phyloP scores from a whole-genome alignment of 768 basidiomycete species.

The Tubosaeta sp. region DNA sequence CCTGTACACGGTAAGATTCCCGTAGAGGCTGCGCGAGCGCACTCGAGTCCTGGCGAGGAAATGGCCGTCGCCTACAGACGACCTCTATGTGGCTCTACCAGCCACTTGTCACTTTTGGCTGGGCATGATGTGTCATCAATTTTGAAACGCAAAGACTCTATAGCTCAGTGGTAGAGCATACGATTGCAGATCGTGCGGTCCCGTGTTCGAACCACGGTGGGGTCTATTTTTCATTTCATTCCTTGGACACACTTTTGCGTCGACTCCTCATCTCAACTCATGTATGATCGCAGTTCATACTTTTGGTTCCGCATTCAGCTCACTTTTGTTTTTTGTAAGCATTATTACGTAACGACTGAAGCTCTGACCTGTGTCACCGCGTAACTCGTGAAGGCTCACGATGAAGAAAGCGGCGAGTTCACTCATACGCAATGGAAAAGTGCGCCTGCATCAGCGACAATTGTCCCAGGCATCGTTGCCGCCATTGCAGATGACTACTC shows the following conservation, averaged over 20 bases:
- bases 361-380: not conserved
- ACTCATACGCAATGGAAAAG: constrained; percentile 36
- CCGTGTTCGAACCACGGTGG: constrained; percentile 55
- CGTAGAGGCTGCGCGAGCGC: too few relatives aligned
- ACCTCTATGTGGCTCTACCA: too few relatives aligned
- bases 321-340: not conserved
- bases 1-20: too few relatives aligned
- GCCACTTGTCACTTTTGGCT: too few relatives aligned
- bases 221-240: constrained; percentile 19
- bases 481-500: constrained; percentile 67
- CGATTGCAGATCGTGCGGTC: constrained; percentile 57
- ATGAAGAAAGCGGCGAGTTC: constrained; percentile 41
- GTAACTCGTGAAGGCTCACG: constrained; percentile 3
- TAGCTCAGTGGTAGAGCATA: constrained; percentile 53
- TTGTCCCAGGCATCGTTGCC: constrained; percentile 27
- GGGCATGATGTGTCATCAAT: not conserved
- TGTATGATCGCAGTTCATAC: too few relatives aligned
- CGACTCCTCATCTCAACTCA: too few relatives aligned
- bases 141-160: constrained; percentile 15
- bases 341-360: constrained; percentile 3
- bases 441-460: constrained; percentile 20
- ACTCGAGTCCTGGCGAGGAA: too few relatives aligned
- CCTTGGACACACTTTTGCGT: too few relatives aligned
- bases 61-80: too few relatives aligned
- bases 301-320: too few relatives aligned